These are phyloP conservation scores for Fraxinus angustifolia DNA, from an alignment of 305 asterid species.

Conservation along the genomic window DNA sequence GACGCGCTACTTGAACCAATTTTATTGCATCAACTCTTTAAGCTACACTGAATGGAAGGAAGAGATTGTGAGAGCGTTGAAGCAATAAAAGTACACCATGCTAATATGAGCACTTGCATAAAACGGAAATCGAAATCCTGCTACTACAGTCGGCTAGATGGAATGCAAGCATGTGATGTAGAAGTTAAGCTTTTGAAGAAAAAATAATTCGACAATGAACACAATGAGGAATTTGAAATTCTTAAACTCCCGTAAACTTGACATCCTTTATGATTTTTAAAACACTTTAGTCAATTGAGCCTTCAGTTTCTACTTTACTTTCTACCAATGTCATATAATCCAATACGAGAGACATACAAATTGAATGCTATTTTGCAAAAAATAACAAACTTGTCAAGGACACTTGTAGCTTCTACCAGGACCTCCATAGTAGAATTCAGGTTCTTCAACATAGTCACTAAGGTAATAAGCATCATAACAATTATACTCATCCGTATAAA, in stretches of 20 bases:
- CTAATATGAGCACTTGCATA: neutral
- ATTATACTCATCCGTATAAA: conserved; percentile 46
- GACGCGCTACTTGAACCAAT: neutral
- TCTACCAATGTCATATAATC: neutral
- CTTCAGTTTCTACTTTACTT: neutral
- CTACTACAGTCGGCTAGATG: neutral
- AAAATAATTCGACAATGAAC: neutral
- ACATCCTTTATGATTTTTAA: too few relatives aligned
- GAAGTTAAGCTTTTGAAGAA: neutral
- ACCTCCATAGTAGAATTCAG: conserved; percentile 74
- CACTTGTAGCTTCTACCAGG: conserved; percentile 52
- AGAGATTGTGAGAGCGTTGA: neutral
- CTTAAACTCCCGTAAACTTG: too few relatives aligned
- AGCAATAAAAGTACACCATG: neutral
- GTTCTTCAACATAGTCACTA: conserved; percentile 54
- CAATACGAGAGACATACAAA: neutral
- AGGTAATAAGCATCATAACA: conserved; percentile 39
- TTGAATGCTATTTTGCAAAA: neutral
- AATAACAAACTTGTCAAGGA: conserved; percentile 25
- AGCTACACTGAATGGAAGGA: neutral
- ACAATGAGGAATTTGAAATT: too few relatives aligned
- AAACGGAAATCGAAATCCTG: neutral
- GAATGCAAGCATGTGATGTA: neutral
- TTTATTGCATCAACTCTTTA: neutral
- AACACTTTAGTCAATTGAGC: neutral